Evolutionary conservation across 2,329 filamentous ascomycete species (phyloP), one percentile per base, ranked within the genome.

Genomic region (Dendryphion nanum): DNA sequence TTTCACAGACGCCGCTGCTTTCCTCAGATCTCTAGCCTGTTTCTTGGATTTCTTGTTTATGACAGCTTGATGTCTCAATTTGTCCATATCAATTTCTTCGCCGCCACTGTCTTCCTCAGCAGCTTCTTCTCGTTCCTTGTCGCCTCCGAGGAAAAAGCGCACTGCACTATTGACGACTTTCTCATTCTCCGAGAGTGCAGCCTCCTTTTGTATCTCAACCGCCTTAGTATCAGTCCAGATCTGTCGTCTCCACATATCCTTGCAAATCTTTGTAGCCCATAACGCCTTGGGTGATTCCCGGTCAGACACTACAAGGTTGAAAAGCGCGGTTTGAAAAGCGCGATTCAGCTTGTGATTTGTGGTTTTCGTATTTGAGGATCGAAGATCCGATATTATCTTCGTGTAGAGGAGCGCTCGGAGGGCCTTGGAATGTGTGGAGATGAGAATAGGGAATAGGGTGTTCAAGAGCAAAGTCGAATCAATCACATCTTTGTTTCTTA

Each of bases 41-140:
- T 97, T 97, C 64, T 86, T 91, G 13, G 82, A 86, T 75, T 97
- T 98, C 71, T 97, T 98, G 75, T 95, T 97, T 71, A 97, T 94
- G 30, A 82, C 85, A 18, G 82, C 78, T 66, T 93, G 86, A 66
- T 96, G 90, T 62, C 85, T 84, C 40, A 97, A 70, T 64, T 87
- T 86, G 41, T 77, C 81, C 51, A 98, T 78, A 62, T 97, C 89
- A 21, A 85, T 66, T 13, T 81, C 71, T 2, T 82, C 79, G 29
- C 93, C 85, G 30, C 94, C 60, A 58, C 86, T 90, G 66, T 82
- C 88, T 45, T 97, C 91, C 39, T 94, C 88, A 35, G 69, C 72
- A 1, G 88, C 75, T 54, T 96, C 91, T 64, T 98, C 93, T 50
- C 90, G 81, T 68, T 97, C 93, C 66, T 95, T 91, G 65, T 98